Evolutionary conservation across 2,329 filamentous ascomycete genomes (phyloP), one percentile per base, ranked within the genome.

Genomic region (Plenodomus biglobosus): DNA sequence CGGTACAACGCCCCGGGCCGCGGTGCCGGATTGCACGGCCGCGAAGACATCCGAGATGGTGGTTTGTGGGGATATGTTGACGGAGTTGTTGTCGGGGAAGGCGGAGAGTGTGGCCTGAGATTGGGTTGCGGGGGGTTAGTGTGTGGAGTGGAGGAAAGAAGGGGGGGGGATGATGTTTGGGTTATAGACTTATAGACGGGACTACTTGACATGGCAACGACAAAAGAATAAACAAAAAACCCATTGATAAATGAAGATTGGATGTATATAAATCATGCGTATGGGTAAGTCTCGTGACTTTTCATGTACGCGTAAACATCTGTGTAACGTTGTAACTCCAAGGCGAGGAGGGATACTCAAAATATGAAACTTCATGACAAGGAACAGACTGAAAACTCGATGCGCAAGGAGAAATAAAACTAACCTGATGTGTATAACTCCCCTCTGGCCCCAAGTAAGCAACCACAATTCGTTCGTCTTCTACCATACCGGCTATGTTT

Each of bases 1-100:
- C 6, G 94, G 94, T 1, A 96, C 88, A 24, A 97, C 88, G 58
- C 92, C 94, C 47, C 85, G 85, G 43, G 80, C 73, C 0, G 83
- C 83, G 38, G 76, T 68, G 48, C 82, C 80, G 32, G 79, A 77
- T 65, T 95, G 90, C 5, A 96, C 87, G 15, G 85, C 80, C 42
- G 85, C 78, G 71, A 96, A 96, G 61, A 95, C 85, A 66, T 94
- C 90, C 59, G 73, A 71, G 59, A 83, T 82, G 42, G 74, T 76
- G 22, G 65, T 61, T 43, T 73, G 69, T 3, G 79, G 74, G 1
- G 62, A 53, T 38, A 80, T 62, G n/a, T 62, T 62, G 48, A 34
- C 18, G 11, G 73, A 66, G 19, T 56, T 34, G 20, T 37, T 57
- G n/a, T 74, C 66, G 52, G 56, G 47, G 44, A 83, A 83, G 48